Evolutionary conservation across 768 basidiomycete genomes (phyloP).

Genomic region (Lentinula detonsa): DNA sequence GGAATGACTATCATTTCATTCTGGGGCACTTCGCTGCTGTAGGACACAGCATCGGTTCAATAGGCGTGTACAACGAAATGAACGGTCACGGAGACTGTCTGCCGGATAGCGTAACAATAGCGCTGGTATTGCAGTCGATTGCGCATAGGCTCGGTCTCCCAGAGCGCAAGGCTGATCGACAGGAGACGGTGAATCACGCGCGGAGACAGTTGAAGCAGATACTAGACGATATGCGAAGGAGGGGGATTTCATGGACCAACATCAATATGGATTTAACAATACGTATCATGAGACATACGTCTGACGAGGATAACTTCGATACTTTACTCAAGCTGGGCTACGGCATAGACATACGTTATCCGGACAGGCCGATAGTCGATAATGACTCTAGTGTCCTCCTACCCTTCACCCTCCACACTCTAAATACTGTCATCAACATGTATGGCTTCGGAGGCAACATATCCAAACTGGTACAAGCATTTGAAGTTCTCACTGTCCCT

Average conservation of each 20-base stretch:
- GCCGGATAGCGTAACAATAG: constrained; percentile 54
- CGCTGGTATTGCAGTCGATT: constrained; percentile 62
- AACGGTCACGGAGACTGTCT: constrained; percentile 27
- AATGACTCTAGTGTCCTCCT: constrained; percentile 22
- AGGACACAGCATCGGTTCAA: constrained; percentile 59
- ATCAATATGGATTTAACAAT: constrained; percentile 61
- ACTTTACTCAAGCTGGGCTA: constrained; percentile 61
- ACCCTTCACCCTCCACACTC: constrained; percentile 55
- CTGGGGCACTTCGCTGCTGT: constrained; percentile 70
- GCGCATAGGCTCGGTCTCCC: constrained; percentile 64
- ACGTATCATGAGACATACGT: constrained; percentile 62
- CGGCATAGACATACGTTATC: constrained; percentile 71
- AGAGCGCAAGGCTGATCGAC: constrained; percentile 29
- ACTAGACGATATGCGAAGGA: constrained; percentile 51
- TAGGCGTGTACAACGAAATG: constrained; percentile 60
- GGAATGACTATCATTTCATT: constrained; percentile 73
- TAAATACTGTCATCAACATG: constrained; percentile 71
- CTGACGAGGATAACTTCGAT: constrained; percentile 51
- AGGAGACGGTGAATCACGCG: constrained; percentile 32
- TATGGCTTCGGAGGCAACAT: constrained; percentile 56
- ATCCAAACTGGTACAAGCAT: constrained; percentile 66
- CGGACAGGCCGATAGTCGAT: constrained; percentile 60
- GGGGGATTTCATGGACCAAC: constrained; percentile 44
- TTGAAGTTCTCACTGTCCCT: constrained; percentile 74
- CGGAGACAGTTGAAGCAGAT: constrained; percentile 42